These are phyloP conservation scores for Rhizoclosmatium globosum DNA, from an alignment of 192 early-diverging fungal genomes.

Conservation along the genomic window DNA sequence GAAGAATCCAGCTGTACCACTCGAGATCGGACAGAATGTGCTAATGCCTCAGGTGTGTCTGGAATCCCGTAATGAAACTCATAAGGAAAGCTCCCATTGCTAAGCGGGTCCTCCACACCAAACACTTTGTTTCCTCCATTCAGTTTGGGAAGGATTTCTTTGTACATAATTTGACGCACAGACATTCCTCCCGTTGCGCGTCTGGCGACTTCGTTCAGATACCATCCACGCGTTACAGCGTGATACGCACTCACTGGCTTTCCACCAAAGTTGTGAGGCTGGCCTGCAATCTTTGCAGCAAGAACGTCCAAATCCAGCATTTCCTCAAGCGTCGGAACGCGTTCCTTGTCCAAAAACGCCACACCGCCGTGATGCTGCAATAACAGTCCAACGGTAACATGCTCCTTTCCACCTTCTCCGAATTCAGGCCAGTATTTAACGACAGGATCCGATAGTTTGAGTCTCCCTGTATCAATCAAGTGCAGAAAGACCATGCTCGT, in stretches of 20 bases:
- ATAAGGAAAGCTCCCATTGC: background rate
- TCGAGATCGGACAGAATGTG: conserved; percentile 22
- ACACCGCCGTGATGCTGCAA: conserved; percentile 82
- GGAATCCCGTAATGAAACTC: conserved; percentile 65
- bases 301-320: too few relatives aligned
- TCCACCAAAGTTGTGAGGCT: too few relatives aligned
- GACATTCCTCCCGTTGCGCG: too few relatives aligned
- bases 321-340: too few relatives aligned
- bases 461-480: conserved; percentile 62
- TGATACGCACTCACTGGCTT: too few relatives aligned
- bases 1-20: conserved; percentile 61
- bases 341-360: conserved; percentile 62
- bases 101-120: background rate
- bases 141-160: conserved; percentile 61
- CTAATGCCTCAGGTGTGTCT: conserved; percentile 31
- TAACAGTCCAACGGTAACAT: too few relatives aligned
- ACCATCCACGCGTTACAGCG: too few relatives aligned
- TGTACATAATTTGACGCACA: too few relatives aligned
- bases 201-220: too few relatives aligned
- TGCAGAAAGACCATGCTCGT: conserved; percentile 64
- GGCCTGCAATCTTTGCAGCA: too few relatives aligned
- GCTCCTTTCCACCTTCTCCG: conserved; percentile 67
- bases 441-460: conserved; percentile 60
- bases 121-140: conserved; percentile 4
- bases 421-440: conserved; percentile 80